Base-by-base conservation (phyloP, 2,329 filamentous ascomycete species). In the Sodiomyces alkalinus region DNA sequence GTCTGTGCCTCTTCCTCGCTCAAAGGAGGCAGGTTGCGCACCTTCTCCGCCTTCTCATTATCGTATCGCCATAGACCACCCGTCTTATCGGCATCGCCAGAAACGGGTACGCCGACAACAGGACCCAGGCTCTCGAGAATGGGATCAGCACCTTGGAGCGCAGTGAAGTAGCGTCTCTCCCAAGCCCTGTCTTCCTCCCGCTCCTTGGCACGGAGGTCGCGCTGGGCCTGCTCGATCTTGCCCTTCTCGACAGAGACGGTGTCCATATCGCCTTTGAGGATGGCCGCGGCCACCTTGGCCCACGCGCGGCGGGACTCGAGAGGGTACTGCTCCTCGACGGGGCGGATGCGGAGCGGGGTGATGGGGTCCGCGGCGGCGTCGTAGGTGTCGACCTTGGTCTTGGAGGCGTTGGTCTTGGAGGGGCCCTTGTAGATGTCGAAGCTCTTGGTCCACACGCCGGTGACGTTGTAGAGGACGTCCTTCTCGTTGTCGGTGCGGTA, bases 261-360 rank as follows among this genome's bases (percentile, higher is more conserved):
- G 41, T 93, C 82, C 68, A 94, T 82, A 50, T 94, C 82, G 33
- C 83, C 80, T 40, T 67, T 71, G 32, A 71, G 64, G 42, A 96
- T 90, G 26, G 76, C 83, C 17, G 70, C 68, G 1, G 82, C 82
- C 16, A 96, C 87, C 45, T 80, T 81, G 37, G 68, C 61, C 90
- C 87, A 96, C 4, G 87, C 87, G 33, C 80, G 72, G 26, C 87
- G 74, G 10, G 80, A 83, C 57, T 96, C 87, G 38, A 90, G 75
- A 8, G 82, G 72, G 47, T 92, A 80, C 55, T 94, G 87, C 40
- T 80, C 53, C 34, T 85, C 77, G 29, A 92, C 46, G 0, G 80
- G 71, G 1, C 74, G 70, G 28, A 94, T 62, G 10, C 58, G 65
- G 22, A 94, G 70, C 8, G 79, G 68, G 1, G 80, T 80, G 20